These are phyloP conservation scores for Cylindricascospora bacillispora DNA, from an alignment of 1,139 yeast species.

Conservation along the genomic window DNA sequence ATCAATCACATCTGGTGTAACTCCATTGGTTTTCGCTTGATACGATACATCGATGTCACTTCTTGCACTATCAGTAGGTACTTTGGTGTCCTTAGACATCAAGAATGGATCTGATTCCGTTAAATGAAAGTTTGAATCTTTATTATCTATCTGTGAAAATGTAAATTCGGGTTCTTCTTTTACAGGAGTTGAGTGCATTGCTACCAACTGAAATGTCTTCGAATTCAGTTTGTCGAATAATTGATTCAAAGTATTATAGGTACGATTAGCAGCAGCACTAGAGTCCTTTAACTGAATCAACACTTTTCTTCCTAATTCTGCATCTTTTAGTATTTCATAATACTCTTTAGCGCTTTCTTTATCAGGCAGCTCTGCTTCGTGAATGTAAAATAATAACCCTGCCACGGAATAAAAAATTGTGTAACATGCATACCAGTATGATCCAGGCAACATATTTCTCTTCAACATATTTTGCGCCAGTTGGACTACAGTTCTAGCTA, in stretches of 20 bases:
- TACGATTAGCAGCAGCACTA: constrained; percentile 67
- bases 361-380: constrained; percentile 46
- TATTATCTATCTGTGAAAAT: too few species aligned
- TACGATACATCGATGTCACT: not conserved
- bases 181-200: constrained; percentile 3
- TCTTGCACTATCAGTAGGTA: not conserved
- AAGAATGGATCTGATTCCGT: not conserved
- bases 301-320: constrained; percentile 69
- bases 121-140: not conserved
- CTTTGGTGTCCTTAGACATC: not conserved
- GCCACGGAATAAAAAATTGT: constrained; percentile 90
- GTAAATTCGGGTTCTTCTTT: constrained; percentile 1
- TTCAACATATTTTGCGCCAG: constrained; percentile 74
- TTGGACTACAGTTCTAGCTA: constrained; percentile 74
- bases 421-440: constrained; percentile 88
- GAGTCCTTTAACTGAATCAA: constrained; percentile 59
- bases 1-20: not conserved
- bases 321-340: constrained; percentile 49
- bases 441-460: constrained; percentile 63
- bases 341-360: constrained; percentile 55
- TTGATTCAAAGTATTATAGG: constrained; percentile 65
- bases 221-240: constrained; percentile 67
- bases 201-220: constrained; percentile 13
- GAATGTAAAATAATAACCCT: constrained; percentile 72
- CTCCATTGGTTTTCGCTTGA: not conserved